A percentile compares a stretch with the other conserved stretches of the same genome.
phyloP scores from a whole-genome alignment of 768 basidiomycete species.

The Tricholoma furcatifolium region DNA sequence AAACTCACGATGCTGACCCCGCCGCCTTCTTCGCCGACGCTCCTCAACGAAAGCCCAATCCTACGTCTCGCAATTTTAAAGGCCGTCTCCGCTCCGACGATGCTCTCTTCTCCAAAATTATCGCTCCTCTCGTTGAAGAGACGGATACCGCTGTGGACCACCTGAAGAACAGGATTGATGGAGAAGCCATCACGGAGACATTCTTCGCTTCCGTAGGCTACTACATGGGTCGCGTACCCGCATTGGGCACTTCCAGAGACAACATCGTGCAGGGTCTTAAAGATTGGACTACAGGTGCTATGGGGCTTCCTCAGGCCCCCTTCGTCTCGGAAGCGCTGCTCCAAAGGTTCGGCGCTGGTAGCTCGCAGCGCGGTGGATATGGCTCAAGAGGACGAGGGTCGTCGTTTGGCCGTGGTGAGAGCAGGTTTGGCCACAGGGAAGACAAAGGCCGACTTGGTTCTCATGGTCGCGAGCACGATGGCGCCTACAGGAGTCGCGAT shows the following conservation, averaged over 20 bases:
- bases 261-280: constrained; percentile 56
- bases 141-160: constrained; percentile 28
- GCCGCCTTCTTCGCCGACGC: constrained; percentile 27
- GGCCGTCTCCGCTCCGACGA: background rate
- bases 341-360: constrained; percentile 11
- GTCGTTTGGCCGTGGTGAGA: background rate
- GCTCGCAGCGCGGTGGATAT: background rate
- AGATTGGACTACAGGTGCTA: constrained; percentile 58
- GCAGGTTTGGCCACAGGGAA: background rate
- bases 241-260: constrained; percentile 43
- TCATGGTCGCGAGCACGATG: background rate
- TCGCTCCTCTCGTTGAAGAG: constrained; percentile 22
- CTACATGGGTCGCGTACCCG: constrained; percentile 52
- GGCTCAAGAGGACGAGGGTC: background rate
- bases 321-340: constrained; percentile 51
- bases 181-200: constrained; percentile 53
- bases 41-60: background rate
- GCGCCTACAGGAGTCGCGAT: background rate
- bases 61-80: background rate
- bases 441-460: background rate
- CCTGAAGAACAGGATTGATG: constrained; percentile 38
- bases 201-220: constrained; percentile 72
- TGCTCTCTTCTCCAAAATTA: constrained; percentile 13
- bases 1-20: constrained; percentile 45
- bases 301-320: constrained; percentile 52